Percentiles rank a stretch among this genome's conserved stretches.
phyloP scores from a whole-genome alignment of 1,284 basidiomycete species.

The Singerocomus inundabilis region DNA sequence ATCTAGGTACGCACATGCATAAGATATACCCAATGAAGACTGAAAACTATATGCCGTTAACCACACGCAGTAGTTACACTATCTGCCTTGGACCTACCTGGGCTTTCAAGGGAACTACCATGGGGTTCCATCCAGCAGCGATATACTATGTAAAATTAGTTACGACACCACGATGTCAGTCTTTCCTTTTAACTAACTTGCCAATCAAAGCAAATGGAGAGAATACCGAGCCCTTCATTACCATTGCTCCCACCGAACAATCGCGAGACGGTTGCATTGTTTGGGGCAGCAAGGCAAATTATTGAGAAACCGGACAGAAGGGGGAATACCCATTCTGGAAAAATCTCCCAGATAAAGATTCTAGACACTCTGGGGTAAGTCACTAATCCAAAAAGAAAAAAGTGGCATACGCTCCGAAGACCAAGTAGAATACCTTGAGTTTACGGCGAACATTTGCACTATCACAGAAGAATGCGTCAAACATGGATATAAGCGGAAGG shows the following conservation, averaged over 20 bases:
- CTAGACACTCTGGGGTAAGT: conserved; percentile 17
- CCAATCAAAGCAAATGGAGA: conserved; percentile 60
- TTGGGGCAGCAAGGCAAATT: conserved; percentile 57
- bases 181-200: conserved; percentile 25
- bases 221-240: conserved; percentile 54
- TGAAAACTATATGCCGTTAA: conserved; percentile 34
- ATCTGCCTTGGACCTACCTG: conserved; percentile 26
- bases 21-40: conserved; percentile 42
- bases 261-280: conserved; percentile 46
- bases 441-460: conserved; percentile 43
- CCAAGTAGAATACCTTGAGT: conserved; percentile 49
- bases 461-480: conserved; percentile 56
- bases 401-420: conserved; percentile 39
- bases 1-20: conserved; percentile 40
- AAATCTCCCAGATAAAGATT: conserved; percentile 52
- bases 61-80: fast-evolving
- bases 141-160: conserved; percentile 39
- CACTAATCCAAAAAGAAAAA: not conserved
- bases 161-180: not conserved
- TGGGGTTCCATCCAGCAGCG: conserved; percentile 39
- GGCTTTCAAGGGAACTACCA: conserved; percentile 45
- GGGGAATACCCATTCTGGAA: conserved; percentile 53
- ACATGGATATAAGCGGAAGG: conserved; percentile 54
- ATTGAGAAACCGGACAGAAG: conserved; percentile 51
- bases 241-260: conserved; percentile 62